Evolutionary conservation across 352 stramenopile species (phyloP), one percentile per base, ranked within the genome.

Genomic region (Phytophthora colocasiae): DNA sequence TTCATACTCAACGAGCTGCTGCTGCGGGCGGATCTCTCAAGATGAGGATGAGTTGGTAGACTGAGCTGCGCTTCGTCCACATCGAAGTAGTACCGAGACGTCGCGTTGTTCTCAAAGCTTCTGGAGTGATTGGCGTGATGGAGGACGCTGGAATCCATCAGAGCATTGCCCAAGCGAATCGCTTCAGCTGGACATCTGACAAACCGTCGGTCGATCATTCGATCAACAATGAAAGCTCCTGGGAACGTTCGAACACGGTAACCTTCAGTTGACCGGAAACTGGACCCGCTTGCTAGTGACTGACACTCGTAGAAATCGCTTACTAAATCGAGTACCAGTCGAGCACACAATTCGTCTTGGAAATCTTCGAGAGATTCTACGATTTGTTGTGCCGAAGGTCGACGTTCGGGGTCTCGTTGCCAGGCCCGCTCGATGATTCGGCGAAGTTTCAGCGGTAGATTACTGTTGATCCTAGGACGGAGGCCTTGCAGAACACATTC

Each of bases 101-200:
- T 67, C 1, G 65, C 31, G 22, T 15, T 72, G 56, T 75, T 73
- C 27, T 86, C 77, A 55, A 88, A 86, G 24, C 66, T 66, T 8
- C 52, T 66, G 14, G 66, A 58, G 52, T 90, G 81, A 39, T 79
- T 85, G 2, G 69, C 43, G 66, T 90, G 81, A 48, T 90, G 81
- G 44, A 88, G 65, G 8, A 85, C 53, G 2, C 69, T 69, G 9
- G 81, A 80, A 57, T 90, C 79, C 81, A 90, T 88, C 54, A 90
- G 56, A n/a, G 78, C 73, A 32, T 89, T 90, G 15, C 80, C 81
- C 36, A 90, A 59, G 6, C 80, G 80, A 32, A 84, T 53, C 0
- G 63, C 80, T 47, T 90, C 80, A 3, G 69, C 71, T 9, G 59
- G 54, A 4, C 54, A 77, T 19, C 66, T 46, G 5, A 88, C 80